Base-by-base conservation (phyloP, 164 flowering plant genomes). In the Liriodendron chinense region DNA sequence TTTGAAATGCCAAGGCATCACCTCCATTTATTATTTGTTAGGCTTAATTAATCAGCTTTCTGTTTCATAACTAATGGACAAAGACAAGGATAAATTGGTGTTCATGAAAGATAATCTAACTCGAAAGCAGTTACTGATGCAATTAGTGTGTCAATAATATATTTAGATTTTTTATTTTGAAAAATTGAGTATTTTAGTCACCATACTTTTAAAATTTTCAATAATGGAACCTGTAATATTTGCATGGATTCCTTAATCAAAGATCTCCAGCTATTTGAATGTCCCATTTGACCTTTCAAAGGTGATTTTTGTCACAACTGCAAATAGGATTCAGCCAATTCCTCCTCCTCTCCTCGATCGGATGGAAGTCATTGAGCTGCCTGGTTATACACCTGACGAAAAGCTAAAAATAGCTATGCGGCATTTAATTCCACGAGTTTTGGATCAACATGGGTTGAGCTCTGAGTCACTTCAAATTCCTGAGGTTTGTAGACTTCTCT, bases 341-440 rank as follows among this genome's bases (percentile, higher is more conserved):
- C 97, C 99, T 78, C 99, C 99, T 18, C 82, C 99, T 65, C 94
- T 96, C 69, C 77, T 90, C 43, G 99, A 96, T 78, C 87, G 99
- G 81, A 93, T 96, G 99, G 99, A 96, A 83, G 96, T 96, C 76
- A 94, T 96, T 81, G 98, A 94, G 83, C 86, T 96, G 76, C 98
- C 99, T 78, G 99, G 99, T 50, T 96, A 96, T 84, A 93, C 99
- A 71, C 96, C 88, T 65, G 99, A 96, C 75, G 99, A 96, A 82
- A 96, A 96, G 83, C 91, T 93, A 43, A 91, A 76, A 79, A 94
- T 96, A 75, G 98, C 98, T 59, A 92, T 91, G 90, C 86, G 70
- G 64, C 94, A 96, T 86, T 85, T 96, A 75, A 88, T 96, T 78
- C 99, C 99, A 72, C 82, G 97, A 79, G 99, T 96, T 82, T 80